Percentiles rank a stretch among this genome's conserved stretches.
phyloP scores from a whole-genome alignment of 192 early-diverging fungal genomes.

The Dissophora globulifera region DNA sequence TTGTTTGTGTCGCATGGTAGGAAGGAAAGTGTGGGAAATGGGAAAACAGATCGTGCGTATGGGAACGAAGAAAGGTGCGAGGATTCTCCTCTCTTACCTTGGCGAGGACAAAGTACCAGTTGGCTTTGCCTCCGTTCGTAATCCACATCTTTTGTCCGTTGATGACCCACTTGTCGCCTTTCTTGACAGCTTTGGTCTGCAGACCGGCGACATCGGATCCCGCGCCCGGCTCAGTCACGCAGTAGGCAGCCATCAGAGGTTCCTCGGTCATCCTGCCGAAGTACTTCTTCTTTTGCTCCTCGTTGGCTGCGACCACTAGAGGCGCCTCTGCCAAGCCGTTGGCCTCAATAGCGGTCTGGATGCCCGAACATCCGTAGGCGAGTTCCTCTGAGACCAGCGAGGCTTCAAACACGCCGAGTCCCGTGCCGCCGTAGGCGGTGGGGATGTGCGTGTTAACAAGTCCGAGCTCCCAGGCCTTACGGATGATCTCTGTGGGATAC shows the following conservation, averaged over 20 bases:
- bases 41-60: too few relatives aligned
- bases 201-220: slow-evolving; percentile 82
- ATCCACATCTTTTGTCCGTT: slow-evolving; percentile 99
- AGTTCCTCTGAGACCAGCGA: slow-evolving; percentile 92
- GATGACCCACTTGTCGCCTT: slow-evolving; percentile 83
- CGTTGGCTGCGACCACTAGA: slow-evolving; percentile 87
- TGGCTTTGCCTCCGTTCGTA: slow-evolving; percentile 95
- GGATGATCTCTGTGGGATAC: slow-evolving; percentile 87
- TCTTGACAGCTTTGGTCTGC: slow-evolving; percentile 75
- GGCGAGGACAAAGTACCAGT: slow-evolving; percentile 97
- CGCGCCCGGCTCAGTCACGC: slow-evolving; percentile 85
- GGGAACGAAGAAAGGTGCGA: too few relatives aligned
- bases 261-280: slow-evolving; percentile 96
- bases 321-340: slow-evolving; percentile 94
- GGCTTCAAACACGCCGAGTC: slow-evolving; percentile 88
- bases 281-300: slow-evolving; percentile 95
- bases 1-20: too few relatives aligned
- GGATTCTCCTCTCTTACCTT: slow-evolving; percentile 40
- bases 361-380: slow-evolving; percentile 93
- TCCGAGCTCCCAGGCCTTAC: slow-evolving; percentile 93
- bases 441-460: slow-evolving; percentile 94
- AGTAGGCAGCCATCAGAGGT: slow-evolving; percentile 95
- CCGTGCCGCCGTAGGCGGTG: slow-evolving; percentile 84
- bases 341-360: slow-evolving; percentile 98
- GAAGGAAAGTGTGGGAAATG: too few relatives aligned